Conservation (phyloP, 495 filamentous ascomycete genomes). For the Neurospora sublineolata region DNA sequence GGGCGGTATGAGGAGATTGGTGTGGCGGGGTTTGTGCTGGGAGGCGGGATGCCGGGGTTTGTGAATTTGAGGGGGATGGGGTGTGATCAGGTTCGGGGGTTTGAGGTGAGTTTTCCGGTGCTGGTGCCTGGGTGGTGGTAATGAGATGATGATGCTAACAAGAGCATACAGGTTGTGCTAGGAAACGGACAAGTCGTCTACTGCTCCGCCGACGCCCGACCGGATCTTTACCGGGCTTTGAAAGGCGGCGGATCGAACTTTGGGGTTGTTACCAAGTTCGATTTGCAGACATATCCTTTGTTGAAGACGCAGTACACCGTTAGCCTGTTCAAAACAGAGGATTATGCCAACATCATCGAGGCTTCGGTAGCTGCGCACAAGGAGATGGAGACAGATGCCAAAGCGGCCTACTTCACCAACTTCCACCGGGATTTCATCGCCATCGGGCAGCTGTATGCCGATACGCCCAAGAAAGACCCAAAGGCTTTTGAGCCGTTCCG, state of each 20-base stretch:
- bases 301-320: not conserved
- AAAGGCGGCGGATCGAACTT: slow-evolving; percentile 51
- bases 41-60: slow-evolving; percentile 42
- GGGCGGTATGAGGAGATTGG: slow-evolving; percentile 44
- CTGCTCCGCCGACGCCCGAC: slow-evolving; percentile 17
- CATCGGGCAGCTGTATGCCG: slow-evolving; percentile 10
- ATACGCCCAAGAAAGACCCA: not conserved
- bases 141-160: too few species aligned
- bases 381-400: not conserved
- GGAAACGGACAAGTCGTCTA: slow-evolving; percentile 23
- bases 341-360: slow-evolving; percentile 3
- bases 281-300: slow-evolving; percentile 5
- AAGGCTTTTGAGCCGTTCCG: not conserved
- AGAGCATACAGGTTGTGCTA: slow-evolving; percentile 25
- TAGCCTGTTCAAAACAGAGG: not conserved
- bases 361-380: not conserved
- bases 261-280: slow-evolving; percentile 48
- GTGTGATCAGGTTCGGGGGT: slow-evolving; percentile 40
- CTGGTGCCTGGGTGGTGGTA: too few species aligned
- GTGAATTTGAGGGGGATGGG: slow-evolving; percentile 35
- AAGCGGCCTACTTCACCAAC: slow-evolving; percentile 2
- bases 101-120: slow-evolving; percentile 17
- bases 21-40: slow-evolving; percentile 44
- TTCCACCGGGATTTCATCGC: slow-evolving; percentile 8
- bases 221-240: slow-evolving; percentile 41